Conservation (phyloP, 148 eudicot species). For the Rhododendron kiyosumense region DNA sequence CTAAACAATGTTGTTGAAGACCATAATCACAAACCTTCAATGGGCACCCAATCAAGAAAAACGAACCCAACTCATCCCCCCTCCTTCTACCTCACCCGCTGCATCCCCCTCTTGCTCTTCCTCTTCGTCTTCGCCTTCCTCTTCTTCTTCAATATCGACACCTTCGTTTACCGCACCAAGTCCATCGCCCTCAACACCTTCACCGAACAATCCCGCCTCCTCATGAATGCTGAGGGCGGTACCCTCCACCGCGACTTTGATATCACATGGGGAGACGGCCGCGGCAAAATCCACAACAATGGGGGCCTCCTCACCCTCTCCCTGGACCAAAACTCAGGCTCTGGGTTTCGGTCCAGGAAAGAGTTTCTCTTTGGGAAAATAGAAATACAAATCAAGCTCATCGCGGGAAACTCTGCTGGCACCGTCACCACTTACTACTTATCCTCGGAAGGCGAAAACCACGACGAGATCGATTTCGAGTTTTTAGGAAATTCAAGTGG, state of each 20-base stretch:
- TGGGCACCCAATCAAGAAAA: conserved; percentile 12
- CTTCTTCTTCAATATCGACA: conserved; percentile 13
- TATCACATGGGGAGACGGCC: conserved; percentile 23
- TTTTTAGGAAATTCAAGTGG: conserved; percentile 24
- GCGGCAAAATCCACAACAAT: conserved; percentile 11
- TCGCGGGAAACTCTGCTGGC: conserved; percentile 19
- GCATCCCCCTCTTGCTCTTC: conserved; percentile 8
- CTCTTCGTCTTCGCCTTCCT: conserved; percentile 3
- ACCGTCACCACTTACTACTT: conserved; percentile 22
- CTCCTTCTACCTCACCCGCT: not conserved
- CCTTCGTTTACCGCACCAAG: conserved; percentile 11
- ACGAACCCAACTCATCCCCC: not conserved
- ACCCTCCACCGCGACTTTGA: conserved; percentile 10
- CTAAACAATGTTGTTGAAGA: not conserved
- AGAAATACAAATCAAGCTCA: conserved; percentile 20
- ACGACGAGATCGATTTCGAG: conserved; percentile 24
- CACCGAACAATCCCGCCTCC: not conserved
- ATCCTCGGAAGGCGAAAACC: conserved; percentile 15
- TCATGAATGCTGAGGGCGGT: conserved; percentile 5
- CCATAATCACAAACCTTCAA: not conserved
- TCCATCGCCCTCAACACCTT: conserved; percentile 6
- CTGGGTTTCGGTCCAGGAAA: conserved; percentile 14
- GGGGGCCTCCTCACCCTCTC: conserved; percentile 17
- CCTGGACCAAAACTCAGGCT: conserved; percentile 13
- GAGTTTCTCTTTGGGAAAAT: conserved; percentile 18